These are phyloP conservation scores for Trichocomaceae sp. DNA, from an alignment of 2,329 filamentous ascomycete genomes.

Conservation along the genomic window DNA sequence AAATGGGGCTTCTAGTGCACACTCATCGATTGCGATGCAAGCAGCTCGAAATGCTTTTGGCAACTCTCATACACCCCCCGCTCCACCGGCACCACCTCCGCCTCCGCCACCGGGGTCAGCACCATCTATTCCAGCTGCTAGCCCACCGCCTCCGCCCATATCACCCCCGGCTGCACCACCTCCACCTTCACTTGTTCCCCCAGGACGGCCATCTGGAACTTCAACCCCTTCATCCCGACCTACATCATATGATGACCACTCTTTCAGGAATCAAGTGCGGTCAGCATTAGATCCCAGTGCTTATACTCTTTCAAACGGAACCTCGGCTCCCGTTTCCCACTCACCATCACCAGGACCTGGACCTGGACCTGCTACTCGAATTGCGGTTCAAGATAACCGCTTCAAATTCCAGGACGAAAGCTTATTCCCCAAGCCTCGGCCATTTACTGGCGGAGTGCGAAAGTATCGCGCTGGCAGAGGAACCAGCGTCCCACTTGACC, in stretches of 20 bases:
- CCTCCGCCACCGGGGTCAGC: conserved; percentile 33
- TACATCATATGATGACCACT: conserved; percentile 19
- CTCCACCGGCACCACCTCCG: conserved; percentile 33
- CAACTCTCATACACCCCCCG: conserved; percentile 37
- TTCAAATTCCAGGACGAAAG: conserved; percentile 84
- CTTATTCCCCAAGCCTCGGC: conserved; percentile 75
- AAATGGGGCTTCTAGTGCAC: conserved; percentile 36
- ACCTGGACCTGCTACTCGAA: conserved; percentile 34
- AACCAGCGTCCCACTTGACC: conserved; percentile 86
- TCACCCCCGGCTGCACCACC: conserved; percentile 32
- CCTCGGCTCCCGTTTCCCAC: conserved; percentile 23
- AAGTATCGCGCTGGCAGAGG: conserved; percentile 85
- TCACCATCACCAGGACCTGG: conserved; percentile 21
- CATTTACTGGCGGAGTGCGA: conserved; percentile 66
- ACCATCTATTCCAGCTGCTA: conserved; percentile 41
- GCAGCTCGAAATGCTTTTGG: conserved; percentile 55
- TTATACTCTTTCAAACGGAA: conserved; percentile 67
- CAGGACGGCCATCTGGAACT: conserved; percentile 39
- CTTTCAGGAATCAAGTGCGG: conserved; percentile 43
- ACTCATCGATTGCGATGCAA: conserved; percentile 50
- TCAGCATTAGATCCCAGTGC: conserved; percentile 67
- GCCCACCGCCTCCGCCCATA: conserved; percentile 42
- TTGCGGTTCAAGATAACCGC: conserved; percentile 62
- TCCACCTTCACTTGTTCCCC: conserved; percentile 35
- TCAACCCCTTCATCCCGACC: conserved; percentile 31